Conservation (phyloP, 352 stramenopile species). For the Phytopythium montanum region DNA sequence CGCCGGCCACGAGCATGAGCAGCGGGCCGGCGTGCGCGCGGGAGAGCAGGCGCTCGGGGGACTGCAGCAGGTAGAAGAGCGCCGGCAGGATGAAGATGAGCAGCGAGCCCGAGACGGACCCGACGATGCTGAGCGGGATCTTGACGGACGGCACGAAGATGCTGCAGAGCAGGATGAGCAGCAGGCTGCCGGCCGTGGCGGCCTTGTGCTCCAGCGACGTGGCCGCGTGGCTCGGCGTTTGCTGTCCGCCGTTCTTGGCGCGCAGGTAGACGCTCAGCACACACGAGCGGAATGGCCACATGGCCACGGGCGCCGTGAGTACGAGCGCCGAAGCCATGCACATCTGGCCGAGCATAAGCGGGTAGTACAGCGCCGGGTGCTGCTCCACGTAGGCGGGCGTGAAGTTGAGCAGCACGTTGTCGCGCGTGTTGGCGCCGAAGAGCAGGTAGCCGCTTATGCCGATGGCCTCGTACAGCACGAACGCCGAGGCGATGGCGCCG, state of each 20-base stretch:
- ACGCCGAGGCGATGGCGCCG: conserved; percentile 56
- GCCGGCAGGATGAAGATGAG: conserved; percentile 82
- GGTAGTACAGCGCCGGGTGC: conserved; percentile 35
- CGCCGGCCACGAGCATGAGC: conserved; percentile 50
- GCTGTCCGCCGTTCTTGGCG: conserved; percentile 52
- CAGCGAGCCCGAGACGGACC: conserved; percentile 68
- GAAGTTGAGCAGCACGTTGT: conserved; percentile 82
- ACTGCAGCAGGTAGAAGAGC: conserved; percentile 73
- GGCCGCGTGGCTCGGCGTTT: conserved; percentile 59
- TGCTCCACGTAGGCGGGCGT: conserved; percentile 48
- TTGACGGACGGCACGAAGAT: conserved; percentile 78
- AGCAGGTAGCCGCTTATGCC: conserved; percentile 68
- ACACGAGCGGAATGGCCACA: conserved; percentile 79
- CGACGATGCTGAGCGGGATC: conserved; percentile 75
- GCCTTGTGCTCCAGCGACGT: conserved; percentile 36
- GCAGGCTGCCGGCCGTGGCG: conserved; percentile 47
- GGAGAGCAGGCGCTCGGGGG: conserved; percentile 32
- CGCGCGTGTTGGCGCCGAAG: conserved; percentile 53
- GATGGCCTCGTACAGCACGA: conserved; percentile 69
- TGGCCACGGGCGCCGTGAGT: conserved; percentile 63
- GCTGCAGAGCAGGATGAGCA: conserved; percentile 63
- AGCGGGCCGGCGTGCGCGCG: conserved; percentile 41
- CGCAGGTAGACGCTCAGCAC: conserved; percentile 65
- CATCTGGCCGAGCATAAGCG: conserved; percentile 49
- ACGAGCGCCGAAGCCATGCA: conserved; percentile 67